Conservation (phyloP, 495 filamentous ascomycete genomes). For the Penicillium psychrofluorescens region DNA sequence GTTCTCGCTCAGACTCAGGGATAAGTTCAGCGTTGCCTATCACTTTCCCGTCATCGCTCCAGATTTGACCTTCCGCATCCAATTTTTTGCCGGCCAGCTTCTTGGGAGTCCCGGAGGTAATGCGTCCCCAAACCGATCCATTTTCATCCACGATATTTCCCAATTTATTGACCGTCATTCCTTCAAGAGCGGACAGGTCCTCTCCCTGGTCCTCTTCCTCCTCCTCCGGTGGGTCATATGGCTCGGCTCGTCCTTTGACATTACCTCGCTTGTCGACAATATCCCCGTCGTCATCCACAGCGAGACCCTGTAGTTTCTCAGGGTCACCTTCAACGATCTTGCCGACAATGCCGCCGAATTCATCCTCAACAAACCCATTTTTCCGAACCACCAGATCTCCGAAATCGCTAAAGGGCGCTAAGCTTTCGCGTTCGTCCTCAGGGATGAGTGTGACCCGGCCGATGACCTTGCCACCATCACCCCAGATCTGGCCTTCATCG, state of each 20-base stretch:
- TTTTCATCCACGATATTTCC: slow-evolving; percentile 67
- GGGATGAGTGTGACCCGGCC: slow-evolving; percentile 75
- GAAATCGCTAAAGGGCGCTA: slow-evolving; percentile 78
- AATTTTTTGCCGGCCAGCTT: slow-evolving; percentile 65
- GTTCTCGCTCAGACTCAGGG: slow-evolving; percentile 52
- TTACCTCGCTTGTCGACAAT: slow-evolving; percentile 68
- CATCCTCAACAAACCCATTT: slow-evolving; percentile 59
- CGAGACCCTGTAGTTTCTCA: slow-evolving; percentile 57
- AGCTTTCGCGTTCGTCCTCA: slow-evolving; percentile 58
- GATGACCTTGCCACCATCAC: slow-evolving; percentile 71
- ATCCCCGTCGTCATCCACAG: slow-evolving; percentile 68
- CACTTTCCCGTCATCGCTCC: slow-evolving; percentile 65
- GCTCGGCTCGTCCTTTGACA: slow-evolving; percentile 61
- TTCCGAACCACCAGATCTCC: slow-evolving; percentile 65
- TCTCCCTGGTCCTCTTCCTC: no score
- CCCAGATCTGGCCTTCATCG: slow-evolving; percentile 72
- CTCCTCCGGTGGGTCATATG: slow-evolving; percentile 23
- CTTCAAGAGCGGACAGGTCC: slow-evolving; percentile 25
- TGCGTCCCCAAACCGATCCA: slow-evolving; percentile 63
- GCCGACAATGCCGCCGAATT: slow-evolving; percentile 61
- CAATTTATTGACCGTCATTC: slow-evolving; percentile 70
- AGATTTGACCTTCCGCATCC: slow-evolving; percentile 65
- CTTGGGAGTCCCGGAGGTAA: slow-evolving; percentile 57
- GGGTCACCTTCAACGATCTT: slow-evolving; percentile 62
- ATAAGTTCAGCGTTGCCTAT: slow-evolving; percentile 68